Conservation (phyloP, 2,329 filamentous ascomycete genomes). For the Colletotrichum eremochloae region DNA sequence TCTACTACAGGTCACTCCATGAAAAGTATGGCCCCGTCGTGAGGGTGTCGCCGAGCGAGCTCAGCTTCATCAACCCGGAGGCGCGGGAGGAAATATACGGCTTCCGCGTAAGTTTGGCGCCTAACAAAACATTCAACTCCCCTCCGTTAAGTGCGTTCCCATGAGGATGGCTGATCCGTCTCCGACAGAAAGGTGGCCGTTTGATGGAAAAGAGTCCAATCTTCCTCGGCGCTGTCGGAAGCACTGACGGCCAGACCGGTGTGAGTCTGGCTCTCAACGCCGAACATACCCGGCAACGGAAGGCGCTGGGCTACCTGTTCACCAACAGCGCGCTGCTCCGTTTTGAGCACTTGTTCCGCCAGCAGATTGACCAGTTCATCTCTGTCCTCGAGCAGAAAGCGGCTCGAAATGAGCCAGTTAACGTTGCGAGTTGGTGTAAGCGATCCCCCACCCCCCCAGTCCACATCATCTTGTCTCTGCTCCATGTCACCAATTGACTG, state of each 20-base stretch:
- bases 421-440: conserved; percentile 7
- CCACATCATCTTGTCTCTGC: neutral
- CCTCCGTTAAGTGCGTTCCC: too few relatives aligned
- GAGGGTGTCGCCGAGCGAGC: conserved; percentile 59
- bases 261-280: conserved; percentile 2
- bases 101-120: conserved; percentile 35
- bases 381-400: conserved; percentile 33
- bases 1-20: conserved; percentile 51
- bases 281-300: conserved; percentile 43
- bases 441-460: too few relatives aligned
- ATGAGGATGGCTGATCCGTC: neutral
- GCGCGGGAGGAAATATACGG: conserved; percentile 58
- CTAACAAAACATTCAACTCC: neutral
- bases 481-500: neutral
- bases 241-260: conserved; percentile 1
- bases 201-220: conserved; percentile 8
- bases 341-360: conserved; percentile 47
- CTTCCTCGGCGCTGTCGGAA: neutral
- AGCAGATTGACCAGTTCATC: conserved; percentile 47
- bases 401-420: neutral
- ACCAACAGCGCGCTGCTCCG: conserved; percentile 47
- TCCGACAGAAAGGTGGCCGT: neutral
- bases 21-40: conserved; percentile 59
- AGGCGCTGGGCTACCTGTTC: conserved; percentile 48
- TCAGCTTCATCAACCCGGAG: conserved; percentile 56